Conservation (phyloP, 768 basidiomycete species). For the Cystobasidium ongulense region DNA sequence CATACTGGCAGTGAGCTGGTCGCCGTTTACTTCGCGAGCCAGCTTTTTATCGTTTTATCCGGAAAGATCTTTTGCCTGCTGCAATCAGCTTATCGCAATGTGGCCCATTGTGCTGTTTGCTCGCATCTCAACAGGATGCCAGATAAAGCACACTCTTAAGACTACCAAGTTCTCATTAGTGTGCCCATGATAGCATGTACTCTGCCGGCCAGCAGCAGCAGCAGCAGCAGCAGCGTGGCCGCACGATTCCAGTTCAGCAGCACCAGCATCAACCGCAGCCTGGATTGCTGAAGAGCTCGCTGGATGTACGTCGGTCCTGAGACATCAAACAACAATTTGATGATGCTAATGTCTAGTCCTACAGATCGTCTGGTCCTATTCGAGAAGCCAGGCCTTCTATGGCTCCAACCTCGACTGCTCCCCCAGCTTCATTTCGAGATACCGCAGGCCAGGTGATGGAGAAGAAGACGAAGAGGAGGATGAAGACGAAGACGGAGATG, state of each 20-base stretch:
- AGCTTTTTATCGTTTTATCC: no score
- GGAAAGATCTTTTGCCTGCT: no score
- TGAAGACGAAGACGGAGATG: neutral
- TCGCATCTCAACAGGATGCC: no score
- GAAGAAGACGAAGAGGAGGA: neutral
- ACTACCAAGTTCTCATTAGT: neutral
- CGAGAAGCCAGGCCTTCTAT: constrained; percentile 37
- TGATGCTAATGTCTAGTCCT: neutral
- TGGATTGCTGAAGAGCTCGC: constrained; percentile 27
- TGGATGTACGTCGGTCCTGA: constrained; percentile 5
- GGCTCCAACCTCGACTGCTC: constrained; percentile 36
- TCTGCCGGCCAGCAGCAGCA: neutral
- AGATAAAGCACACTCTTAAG: no score
- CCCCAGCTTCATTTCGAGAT: constrained; percentile 36
- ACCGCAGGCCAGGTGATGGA: constrained; percentile 10
- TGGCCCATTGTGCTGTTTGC: no score
- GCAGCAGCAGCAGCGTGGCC: neutral
- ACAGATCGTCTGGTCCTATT: constrained; percentile 39
- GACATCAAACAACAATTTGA: neutral
- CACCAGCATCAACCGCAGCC: constrained; percentile 8
- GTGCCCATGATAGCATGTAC: neutral
- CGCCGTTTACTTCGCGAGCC: no score
- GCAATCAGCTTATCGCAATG: no score
- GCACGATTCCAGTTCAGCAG: constrained; percentile 15
- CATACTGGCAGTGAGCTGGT: no score